These are phyloP conservation scores for Lyophyllum shimeji DNA, from an alignment of 768 basidiomycete species.

Conservation along the genomic window DNA sequence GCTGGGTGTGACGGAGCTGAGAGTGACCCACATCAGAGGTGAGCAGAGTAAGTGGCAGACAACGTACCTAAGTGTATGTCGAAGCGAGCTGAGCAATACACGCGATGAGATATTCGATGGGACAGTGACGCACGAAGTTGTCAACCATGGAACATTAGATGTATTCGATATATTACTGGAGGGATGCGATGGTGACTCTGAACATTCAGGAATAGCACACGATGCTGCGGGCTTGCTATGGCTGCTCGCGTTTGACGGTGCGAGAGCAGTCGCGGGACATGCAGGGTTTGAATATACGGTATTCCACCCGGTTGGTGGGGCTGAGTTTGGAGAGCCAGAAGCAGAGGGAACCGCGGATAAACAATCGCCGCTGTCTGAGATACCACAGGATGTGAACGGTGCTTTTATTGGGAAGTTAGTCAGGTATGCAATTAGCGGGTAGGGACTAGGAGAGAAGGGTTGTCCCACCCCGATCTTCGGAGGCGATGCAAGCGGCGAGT, in stretches of 20 bases:
- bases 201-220: neutral
- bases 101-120: neutral
- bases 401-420: neutral
- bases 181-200: neutral
- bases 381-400: neutral
- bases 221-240: neutral
- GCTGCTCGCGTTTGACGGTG: neutral
- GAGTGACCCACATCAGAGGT: neutral
- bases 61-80: conserved; percentile 1
- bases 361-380: neutral
- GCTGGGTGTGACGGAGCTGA: neutral
- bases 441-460: neutral
- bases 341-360: neutral
- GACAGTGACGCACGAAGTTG: conserved; percentile 2
- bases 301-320: neutral
- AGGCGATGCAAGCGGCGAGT: neutral
- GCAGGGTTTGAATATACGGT: neutral
- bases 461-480: neutral
- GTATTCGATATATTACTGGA: conserved; percentile 1
- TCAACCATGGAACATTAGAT: conserved; percentile 4
- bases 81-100: neutral
- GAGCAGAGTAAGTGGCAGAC: neutral
- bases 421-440: neutral
- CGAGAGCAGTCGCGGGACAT: neutral
- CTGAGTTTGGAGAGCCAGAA: neutral